Base-by-base conservation (phyloP, 345 rosid species). In the Raphanus sativus region DNA sequence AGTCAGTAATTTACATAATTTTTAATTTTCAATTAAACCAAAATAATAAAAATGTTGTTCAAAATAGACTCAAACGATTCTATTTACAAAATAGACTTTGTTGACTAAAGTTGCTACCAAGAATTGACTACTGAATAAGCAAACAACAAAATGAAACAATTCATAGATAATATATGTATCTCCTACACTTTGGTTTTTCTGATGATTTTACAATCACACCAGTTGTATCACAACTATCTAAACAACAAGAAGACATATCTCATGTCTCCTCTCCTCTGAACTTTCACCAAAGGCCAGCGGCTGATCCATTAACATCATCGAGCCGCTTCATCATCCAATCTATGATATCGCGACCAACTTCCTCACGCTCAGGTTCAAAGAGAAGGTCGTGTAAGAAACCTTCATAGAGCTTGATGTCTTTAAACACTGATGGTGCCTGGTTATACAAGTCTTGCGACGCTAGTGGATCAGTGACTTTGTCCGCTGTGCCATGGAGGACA, bases 351-450 rank as follows among this genome's bases (percentile, higher is more conserved):
- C 77, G 85, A 11, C 84, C 98, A n/a, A 95, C 77, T 75, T 92
- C 96, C 45, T 92, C 88, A 2, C 83, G 88, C 76, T 95, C 99
- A 0, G 94, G 99, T 84, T 95, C 98, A 56, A 95, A 95, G 28
- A 91, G 90, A 68, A 91, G 94, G 76, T 95, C 98, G 29, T 95
- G 99, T 85, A 95, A 85, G 86, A 89, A 90, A 16, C 97, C 99
- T 1, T 89, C 87, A 24, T 95, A 95, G n/a, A 95, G 94, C 83
- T 85, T 93, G 29, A 93, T 91, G 81, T 95, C 94, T 83, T 95
- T 95, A 80, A 80, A 87, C 68, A 71, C 54, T 24, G 99, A 93
- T 32, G 91, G 87, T 26, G 98, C 96, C 76, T 89, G 84, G 16
- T 85, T 82, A 86, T 86, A 95, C 78, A 95, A 75, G 79, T 92